phyloP scores from a whole-genome alignment of 139 green algal genomes.

The Auxenochlorella protothecoides region DNA sequence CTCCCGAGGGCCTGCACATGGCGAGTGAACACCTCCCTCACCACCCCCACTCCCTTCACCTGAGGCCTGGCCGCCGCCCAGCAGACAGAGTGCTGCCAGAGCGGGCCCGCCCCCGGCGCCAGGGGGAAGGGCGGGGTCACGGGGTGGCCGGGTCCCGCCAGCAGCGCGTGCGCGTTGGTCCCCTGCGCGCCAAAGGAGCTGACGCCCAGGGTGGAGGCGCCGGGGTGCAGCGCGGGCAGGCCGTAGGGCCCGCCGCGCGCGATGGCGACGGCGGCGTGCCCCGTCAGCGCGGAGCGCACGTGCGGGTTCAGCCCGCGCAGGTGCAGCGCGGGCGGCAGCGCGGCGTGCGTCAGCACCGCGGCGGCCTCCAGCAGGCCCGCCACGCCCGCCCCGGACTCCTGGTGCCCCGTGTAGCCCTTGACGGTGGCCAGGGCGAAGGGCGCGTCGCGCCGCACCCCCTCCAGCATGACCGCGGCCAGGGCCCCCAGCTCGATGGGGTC shows the following conservation, averaged over 20 bases:
- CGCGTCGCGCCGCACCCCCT: slow-evolving; percentile 23
- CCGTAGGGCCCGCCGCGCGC: slow-evolving; percentile 19
- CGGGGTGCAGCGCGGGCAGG: slow-evolving; percentile 2
- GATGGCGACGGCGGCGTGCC: slow-evolving; percentile 12
- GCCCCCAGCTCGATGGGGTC: slow-evolving; percentile 65
- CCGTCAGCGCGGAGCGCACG: slow-evolving; percentile 24
- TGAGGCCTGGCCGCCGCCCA: slow-evolving; percentile 13
- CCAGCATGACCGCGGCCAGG: slow-evolving; percentile 35
- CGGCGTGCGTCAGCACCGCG: slow-evolving; percentile 5
- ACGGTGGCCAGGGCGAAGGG: slow-evolving; percentile 32
- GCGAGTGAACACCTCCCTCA: too few relatives aligned
- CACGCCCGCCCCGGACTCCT: slow-evolving; percentile 66
- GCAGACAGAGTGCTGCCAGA: slow-evolving; percentile 1
- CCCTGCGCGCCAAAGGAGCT: slow-evolving; percentile 59
- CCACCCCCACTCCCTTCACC: neutral
- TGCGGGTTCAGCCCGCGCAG: slow-evolving; percentile 56
- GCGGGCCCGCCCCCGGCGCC: too few relatives aligned
- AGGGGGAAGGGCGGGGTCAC: too few relatives aligned
- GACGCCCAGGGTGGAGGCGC: slow-evolving; percentile 23
- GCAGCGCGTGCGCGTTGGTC: slow-evolving; percentile 51
- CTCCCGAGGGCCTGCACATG: too few relatives aligned
- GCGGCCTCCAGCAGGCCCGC: slow-evolving; percentile 39
- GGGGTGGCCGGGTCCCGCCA: slow-evolving; percentile 11
- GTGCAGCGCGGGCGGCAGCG: slow-evolving; percentile 33
- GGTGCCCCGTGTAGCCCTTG: slow-evolving; percentile 60